These are phyloP conservation scores for Solanum appendiculatum DNA, from an alignment of 257 asterid genomes.

Conservation along the genomic window DNA sequence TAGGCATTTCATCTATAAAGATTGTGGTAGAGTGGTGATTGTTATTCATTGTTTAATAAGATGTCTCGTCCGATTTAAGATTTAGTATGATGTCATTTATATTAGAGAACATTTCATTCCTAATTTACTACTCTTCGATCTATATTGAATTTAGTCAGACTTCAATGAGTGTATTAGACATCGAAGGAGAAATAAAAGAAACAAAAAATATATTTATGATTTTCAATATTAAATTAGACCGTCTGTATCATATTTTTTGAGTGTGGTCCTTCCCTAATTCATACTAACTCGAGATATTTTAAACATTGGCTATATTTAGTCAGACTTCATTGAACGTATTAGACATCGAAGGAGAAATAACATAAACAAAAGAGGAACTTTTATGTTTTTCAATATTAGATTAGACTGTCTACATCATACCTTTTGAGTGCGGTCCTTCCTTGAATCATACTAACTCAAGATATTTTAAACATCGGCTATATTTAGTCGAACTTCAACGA, in stretches of 20 bases:
- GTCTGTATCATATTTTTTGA: neutral
- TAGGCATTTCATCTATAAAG: neutral
- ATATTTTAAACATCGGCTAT: too few relatives aligned
- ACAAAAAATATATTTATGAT: too few relatives aligned
- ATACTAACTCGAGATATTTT: neutral
- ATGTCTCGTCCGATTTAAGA: rapidly evolving
- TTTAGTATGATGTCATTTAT: too few relatives aligned
- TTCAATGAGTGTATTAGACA: neutral
- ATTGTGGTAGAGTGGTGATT: rapidly evolving
- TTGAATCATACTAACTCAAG: too few relatives aligned
- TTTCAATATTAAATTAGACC: rapidly evolving
- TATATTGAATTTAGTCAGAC: too few relatives aligned
- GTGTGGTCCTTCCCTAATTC: neutral
- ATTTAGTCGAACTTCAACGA: too few relatives aligned
- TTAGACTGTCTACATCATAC: neutral
- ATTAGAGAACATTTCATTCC: rapidly evolving
- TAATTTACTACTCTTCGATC: too few relatives aligned
- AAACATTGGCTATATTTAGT: neutral
- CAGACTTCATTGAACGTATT: neutral
- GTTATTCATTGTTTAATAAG: neutral
- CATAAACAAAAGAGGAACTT: neutral
- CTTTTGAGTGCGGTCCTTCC: neutral
- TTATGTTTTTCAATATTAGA: too few relatives aligned
- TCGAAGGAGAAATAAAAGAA: too few relatives aligned
- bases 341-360: neutral